Evolutionary conservation across 495 filamentous ascomycete species (phyloP).

Genomic region (Daldinia loculata): DNA sequence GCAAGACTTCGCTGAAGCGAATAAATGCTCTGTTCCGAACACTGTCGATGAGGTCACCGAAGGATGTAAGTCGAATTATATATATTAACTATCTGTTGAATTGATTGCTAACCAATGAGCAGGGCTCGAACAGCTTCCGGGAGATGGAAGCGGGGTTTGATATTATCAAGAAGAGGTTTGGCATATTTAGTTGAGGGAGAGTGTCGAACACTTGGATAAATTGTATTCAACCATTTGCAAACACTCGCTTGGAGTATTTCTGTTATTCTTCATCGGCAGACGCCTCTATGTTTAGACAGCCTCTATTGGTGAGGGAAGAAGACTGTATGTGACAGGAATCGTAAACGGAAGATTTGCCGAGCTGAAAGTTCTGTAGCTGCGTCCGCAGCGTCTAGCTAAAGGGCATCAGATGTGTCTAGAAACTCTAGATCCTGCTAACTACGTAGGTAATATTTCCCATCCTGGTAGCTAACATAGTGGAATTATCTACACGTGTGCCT

Average conservation of each 20-base stretch:
- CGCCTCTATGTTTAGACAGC: background rate
- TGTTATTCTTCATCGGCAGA: background rate
- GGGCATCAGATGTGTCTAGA: background rate
- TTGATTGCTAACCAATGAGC: background rate
- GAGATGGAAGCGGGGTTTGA: slow-evolving; percentile 37
- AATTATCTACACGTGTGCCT: slow-evolving; percentile 4
- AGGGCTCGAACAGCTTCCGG: slow-evolving; percentile 38
- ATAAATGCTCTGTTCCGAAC: slow-evolving; percentile 50
- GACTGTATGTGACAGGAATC: background rate
- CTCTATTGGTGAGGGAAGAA: background rate
- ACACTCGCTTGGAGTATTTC: background rate
- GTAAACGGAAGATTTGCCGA: background rate
- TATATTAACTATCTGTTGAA: background rate
- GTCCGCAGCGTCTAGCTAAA: background rate
- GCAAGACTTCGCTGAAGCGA: slow-evolving; percentile 48
- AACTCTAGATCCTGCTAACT: background rate
- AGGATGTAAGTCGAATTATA: slow-evolving; percentile 46
- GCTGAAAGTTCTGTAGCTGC: background rate
- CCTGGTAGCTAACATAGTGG: background rate
- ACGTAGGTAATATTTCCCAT: background rate
- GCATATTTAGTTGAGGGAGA: background rate
- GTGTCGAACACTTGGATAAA: background rate
- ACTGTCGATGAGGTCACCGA: slow-evolving; percentile 52
- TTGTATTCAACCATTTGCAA: background rate
- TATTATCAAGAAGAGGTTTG: background rate